Percentiles rank a stretch among this genome's conserved stretches.
These are phyloP conservation scores for Lithocarpus polystachyus DNA, from an alignment of 306 rosid genomes.

Conservation along the genomic window DNA sequence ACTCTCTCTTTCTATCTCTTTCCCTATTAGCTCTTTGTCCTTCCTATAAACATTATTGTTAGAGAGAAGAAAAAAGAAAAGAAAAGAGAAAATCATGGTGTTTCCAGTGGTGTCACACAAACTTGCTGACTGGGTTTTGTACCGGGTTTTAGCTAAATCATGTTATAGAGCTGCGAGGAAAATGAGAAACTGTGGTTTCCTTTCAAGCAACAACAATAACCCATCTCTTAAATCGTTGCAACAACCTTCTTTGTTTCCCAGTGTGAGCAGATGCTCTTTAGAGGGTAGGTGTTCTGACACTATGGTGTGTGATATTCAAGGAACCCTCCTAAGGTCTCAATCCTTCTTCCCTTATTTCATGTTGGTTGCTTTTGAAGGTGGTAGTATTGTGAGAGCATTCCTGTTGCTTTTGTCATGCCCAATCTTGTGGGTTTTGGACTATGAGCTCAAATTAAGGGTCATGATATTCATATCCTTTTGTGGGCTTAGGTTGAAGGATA, in stretches of 20 bases:
- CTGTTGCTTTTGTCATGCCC: slow-evolving; percentile 68
- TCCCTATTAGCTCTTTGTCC: not conserved
- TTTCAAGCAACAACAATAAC: slow-evolving; percentile 14
- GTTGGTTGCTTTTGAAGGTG: slow-evolving; percentile 90
- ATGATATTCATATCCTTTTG: slow-evolving; percentile 70
- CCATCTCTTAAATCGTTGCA: slow-evolving; percentile 32
- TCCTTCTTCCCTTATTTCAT: slow-evolving; percentile 87
- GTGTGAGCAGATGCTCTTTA: slow-evolving; percentile 44
- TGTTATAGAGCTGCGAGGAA: slow-evolving; percentile 64
- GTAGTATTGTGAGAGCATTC: slow-evolving; percentile 68
- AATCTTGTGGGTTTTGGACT: slow-evolving; percentile 46
- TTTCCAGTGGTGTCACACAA: slow-evolving; percentile 51
- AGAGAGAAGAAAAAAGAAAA: not conserved
- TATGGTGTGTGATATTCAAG: slow-evolving; percentile 56
- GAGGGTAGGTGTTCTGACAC: slow-evolving; percentile 47
- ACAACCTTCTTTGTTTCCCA: slow-evolving; percentile 41
- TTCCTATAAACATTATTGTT: not conserved
- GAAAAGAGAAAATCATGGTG: slow-evolving; percentile 21
- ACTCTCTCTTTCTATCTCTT: not conserved
- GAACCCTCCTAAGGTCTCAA: slow-evolving; percentile 43
- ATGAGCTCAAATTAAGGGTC: slow-evolving; percentile 44
- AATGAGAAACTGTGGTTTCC: slow-evolving; percentile 48
- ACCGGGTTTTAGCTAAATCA: slow-evolving; percentile 67
- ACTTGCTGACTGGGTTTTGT: slow-evolving; percentile 50
- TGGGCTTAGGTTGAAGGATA: slow-evolving; percentile 49